A percentile compares a stretch with the other conserved stretches of the same genome.
phyloP scores from a whole-genome alignment of 257 asterid genomes.

The Nicotiana otophora region DNA sequence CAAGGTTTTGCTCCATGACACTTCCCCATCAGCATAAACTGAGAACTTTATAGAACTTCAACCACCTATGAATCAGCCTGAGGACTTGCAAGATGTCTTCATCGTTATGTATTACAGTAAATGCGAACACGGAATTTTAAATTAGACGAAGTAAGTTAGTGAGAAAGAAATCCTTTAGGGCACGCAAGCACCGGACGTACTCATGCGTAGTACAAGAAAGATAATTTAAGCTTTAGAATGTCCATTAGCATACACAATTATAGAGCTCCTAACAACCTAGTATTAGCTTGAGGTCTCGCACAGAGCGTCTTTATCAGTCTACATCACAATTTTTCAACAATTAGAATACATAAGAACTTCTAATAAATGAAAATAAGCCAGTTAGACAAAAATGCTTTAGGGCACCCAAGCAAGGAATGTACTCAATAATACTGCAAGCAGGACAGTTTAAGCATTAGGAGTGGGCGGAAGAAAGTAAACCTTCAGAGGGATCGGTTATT shows the following conservation, averaged over 20 bases:
- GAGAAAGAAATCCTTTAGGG: background rate
- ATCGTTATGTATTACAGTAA: background rate
- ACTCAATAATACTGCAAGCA: background rate
- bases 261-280: too few relatives aligned
- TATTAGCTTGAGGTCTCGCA: background rate
- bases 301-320: background rate
- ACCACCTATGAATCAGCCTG: background rate
- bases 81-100: background rate
- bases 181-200: background rate
- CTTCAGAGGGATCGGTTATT: constrained; percentile 25
- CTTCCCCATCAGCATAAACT: background rate
- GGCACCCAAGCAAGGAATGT: background rate
- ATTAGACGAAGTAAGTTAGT: background rate
- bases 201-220: background rate
- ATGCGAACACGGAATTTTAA: background rate
- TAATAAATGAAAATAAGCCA: background rate
- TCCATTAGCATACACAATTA: background rate
- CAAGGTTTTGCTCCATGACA: background rate
- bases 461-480: background rate
- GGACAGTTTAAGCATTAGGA: background rate
- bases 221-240: background rate
- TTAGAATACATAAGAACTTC: background rate
- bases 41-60: background rate
- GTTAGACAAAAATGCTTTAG: background rate
- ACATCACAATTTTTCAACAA: background rate